Conservation (phyloP, 495 filamentous ascomycete genomes). For the Parmelia sp. region DNA sequence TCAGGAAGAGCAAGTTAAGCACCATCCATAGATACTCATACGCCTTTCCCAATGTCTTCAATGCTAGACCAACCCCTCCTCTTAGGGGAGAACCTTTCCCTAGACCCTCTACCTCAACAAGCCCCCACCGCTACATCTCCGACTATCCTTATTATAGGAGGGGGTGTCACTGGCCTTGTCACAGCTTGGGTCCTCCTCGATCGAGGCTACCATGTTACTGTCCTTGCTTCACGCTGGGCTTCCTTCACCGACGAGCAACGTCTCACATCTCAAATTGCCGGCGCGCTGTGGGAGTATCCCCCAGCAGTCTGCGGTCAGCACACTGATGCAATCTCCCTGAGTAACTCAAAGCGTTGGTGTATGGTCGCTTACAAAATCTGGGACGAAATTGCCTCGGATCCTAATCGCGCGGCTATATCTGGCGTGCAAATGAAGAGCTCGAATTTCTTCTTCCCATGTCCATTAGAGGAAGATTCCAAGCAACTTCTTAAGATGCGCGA, state of each 20-base stretch:
- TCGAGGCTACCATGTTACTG: slow-evolving; percentile 43
- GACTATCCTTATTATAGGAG: slow-evolving; percentile 37
- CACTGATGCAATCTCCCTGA: slow-evolving; percentile 36
- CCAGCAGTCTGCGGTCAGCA: slow-evolving; percentile 45
- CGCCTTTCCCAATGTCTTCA: background rate
- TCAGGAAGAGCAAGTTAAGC: background rate
- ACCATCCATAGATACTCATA: background rate
- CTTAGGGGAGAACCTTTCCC: slow-evolving; percentile 7
- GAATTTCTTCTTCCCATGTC: slow-evolving; percentile 37
- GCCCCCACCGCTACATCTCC: slow-evolving; percentile 9
- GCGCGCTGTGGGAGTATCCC: slow-evolving; percentile 48
- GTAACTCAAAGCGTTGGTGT: slow-evolving; percentile 39
- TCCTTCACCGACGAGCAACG: slow-evolving; percentile 30
- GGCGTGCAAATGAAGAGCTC: slow-evolving; percentile 41
- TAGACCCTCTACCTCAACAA: slow-evolving; percentile 5
- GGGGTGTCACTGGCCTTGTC: slow-evolving; percentile 41
- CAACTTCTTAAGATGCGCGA: slow-evolving; percentile 37
- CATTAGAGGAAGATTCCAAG: slow-evolving; percentile 31
- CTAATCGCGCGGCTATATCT: slow-evolving; percentile 30
- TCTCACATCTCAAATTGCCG: slow-evolving; percentile 46
- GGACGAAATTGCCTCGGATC: slow-evolving; percentile 34
- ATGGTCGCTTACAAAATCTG: slow-evolving; percentile 42
- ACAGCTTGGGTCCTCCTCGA: slow-evolving; percentile 45
- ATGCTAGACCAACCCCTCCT: background rate
- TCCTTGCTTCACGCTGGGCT: slow-evolving; percentile 43